These are phyloP conservation scores for Musa beccarii DNA, from an alignment of 176 grass and related monocot genomes.

Conservation along the genomic window DNA sequence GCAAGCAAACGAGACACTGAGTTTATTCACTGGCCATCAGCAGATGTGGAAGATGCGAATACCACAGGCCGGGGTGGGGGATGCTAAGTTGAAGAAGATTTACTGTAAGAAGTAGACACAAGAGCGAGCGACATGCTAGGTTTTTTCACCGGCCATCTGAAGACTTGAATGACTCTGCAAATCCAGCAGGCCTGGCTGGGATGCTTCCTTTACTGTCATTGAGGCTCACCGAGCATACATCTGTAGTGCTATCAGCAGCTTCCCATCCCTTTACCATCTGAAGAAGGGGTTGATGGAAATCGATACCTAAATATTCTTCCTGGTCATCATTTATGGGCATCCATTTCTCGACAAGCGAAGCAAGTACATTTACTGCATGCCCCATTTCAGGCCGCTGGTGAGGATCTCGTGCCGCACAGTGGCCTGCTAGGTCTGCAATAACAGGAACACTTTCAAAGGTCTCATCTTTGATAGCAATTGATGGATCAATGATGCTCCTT, in stretches of 20 bases:
- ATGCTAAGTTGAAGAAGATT: background rate
- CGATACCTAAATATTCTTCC: constrained; percentile 81
- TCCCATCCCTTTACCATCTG: constrained; percentile 94
- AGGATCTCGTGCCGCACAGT: constrained; percentile 71
- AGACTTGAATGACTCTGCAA: constrained; percentile 86
- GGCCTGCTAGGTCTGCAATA: constrained; percentile 70
- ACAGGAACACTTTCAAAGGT: constrained; percentile 51
- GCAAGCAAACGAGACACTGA: too few species aligned
- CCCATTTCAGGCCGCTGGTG: constrained; percentile 73
- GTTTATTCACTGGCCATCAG: too few species aligned
- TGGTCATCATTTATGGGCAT: constrained; percentile 54
- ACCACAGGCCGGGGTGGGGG: too few species aligned
- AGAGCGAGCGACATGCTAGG: background rate
- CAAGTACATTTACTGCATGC: constrained; percentile 53
- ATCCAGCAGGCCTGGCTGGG: constrained; percentile 69
- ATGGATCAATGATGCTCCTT: constrained; percentile 49
- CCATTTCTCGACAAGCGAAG: constrained; percentile 86
- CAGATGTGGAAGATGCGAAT: too few species aligned
- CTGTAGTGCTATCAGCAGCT: constrained; percentile 46
- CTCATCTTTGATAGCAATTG: constrained; percentile 50
- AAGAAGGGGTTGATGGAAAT: constrained; percentile 67
- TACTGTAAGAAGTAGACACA: background rate
- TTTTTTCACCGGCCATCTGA: constrained; percentile 69
- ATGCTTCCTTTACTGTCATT: constrained; percentile 95
- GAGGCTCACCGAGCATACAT: constrained; percentile 50